Base-by-base conservation (phyloP, 2,329 filamentous ascomycete genomes). In the Lachnum nothofagi region DNA sequence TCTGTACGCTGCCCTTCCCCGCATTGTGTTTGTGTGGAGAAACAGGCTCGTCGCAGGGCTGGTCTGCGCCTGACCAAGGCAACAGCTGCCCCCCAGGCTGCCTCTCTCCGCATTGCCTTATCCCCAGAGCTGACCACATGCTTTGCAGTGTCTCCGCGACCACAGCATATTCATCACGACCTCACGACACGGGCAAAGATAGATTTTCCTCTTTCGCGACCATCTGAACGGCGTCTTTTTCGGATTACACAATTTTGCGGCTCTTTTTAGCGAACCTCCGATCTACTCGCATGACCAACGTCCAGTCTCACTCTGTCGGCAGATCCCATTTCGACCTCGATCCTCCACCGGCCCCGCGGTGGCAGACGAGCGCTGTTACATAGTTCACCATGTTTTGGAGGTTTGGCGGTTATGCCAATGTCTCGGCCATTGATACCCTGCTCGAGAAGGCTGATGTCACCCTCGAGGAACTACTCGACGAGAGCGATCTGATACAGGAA, bases 341-440 rank as follows among this genome's bases (percentile, higher is more conserved):
- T 60, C 56, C 53, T 41, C 57, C 52, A 39, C 58, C 57, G 22
- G 52, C 43, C 27, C 29, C 45, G 42, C 44, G 55, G 58, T 58
- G 61, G 58, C 60, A 60, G 55, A 54, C 60, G 54, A 63, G 58
- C 48, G 54, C 59, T 44, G 48, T 60, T 42, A 60, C 58, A 54
- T 64, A 63, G 59, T 47, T 48, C 83, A 91, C 71, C 76, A 98
- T 98, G 93, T 98, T 98, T 73, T 98, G 93, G 93, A 86, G 91
- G 73, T 98, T 97, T 79, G 91, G 93, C 79, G 90, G 90, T 67
- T 97, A 97, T 79, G 88, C 91, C 77, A 95, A 89, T 78, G 86
- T 95, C 72, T 96, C 91, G 64, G 86, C 91, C 66, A 89, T 98
- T 71, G 93, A 97, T 72, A 90, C 85, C 61, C 88, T 98, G 65